These are phyloP conservation scores for Sphagnum contortum DNA, from an alignment of 225 moss, liverwort and hornwort species.

Conservation along the genomic window DNA sequence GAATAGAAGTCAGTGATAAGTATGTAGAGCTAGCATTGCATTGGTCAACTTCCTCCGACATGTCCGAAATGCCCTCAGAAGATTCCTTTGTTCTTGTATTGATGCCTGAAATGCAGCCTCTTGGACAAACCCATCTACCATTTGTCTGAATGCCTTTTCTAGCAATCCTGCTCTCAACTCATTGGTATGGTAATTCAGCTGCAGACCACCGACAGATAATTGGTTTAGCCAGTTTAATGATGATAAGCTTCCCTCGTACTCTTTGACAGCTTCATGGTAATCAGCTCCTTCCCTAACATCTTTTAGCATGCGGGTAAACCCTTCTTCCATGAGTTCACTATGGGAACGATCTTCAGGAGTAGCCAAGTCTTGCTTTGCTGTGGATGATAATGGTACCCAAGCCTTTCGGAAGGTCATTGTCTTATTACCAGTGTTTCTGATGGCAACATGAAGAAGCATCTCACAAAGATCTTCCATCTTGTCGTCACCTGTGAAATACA, in stretches of 20 bases:
- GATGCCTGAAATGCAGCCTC: conserved; percentile 48
- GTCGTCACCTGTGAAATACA: conserved; percentile 1
- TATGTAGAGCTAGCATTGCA: conserved; percentile 58
- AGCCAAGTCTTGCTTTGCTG: neutral
- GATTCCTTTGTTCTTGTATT: conserved; percentile 15
- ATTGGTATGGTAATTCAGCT: conserved; percentile 9
- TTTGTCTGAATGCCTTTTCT: conserved; percentile 22
- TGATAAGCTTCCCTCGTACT: conserved; percentile 7
- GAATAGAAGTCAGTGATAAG: neutral
- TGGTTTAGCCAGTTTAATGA: conserved; percentile 25
- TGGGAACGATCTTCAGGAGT: conserved; percentile 1
- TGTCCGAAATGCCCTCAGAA: conserved; percentile 36
- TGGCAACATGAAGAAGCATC: conserved; percentile 60
- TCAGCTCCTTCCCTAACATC: conserved; percentile 17
- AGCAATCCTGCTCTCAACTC: conserved; percentile 2
- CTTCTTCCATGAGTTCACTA: neutral
- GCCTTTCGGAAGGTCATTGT: conserved; percentile 51
- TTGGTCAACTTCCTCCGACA: conserved; percentile 37
- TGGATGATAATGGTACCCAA: conserved; percentile 20
- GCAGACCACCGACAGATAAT: conserved; percentile 9
- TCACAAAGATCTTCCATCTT: conserved; percentile 26
- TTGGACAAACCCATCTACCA: conserved; percentile 30
- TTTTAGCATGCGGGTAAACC: conserved; percentile 18
- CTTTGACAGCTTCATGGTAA: conserved; percentile 11
- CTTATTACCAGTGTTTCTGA: conserved; percentile 43